A percentile compares a stretch with the other conserved stretches of the same genome.
Conservation (phyloP, 192 early-diverging fungal species). For the Linnemannia exigua region DNA sequence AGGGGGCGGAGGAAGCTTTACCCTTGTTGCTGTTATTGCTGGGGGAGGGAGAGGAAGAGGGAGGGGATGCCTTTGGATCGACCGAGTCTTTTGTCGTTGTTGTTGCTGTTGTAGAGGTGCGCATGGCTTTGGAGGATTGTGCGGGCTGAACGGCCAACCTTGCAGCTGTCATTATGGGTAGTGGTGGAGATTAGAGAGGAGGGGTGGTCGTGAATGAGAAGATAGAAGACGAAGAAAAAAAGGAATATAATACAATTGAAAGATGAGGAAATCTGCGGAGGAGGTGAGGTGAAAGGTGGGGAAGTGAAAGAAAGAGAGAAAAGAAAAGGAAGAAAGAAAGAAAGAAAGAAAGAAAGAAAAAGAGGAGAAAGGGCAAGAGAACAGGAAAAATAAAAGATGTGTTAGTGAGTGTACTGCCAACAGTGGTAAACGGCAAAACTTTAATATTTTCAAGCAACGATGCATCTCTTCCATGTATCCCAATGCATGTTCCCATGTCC, state of each 20-base stretch:
- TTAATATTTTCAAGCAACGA: background rate
- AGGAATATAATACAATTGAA: background rate
- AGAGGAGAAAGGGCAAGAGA: background rate
- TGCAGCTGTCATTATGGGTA: conserved; percentile 13
- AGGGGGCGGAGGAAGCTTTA: background rate
- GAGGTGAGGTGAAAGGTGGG: background rate
- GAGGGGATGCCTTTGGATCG: background rate
- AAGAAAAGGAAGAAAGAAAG: background rate
- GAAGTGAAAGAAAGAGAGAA: background rate
- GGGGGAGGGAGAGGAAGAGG: background rate
- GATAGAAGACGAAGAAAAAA: background rate
- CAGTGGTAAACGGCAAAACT: background rate
- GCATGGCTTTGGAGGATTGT: background rate
- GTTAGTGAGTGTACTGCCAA: background rate
- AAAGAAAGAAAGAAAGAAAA: background rate
- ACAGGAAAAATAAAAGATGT: background rate
- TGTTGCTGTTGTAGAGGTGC: background rate
- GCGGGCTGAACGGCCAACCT: conserved; percentile 13
- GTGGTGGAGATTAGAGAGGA: background rate
- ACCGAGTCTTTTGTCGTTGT: background rate
- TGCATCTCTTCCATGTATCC: background rate
- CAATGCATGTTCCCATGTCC: too few species aligned
- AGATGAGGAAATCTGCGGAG: background rate
- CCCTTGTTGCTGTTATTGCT: background rate
- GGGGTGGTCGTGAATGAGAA: background rate